Percentiles rank a stretch among this genome's conserved stretches.
These are phyloP conservation scores for Exutisphaerella laricina DNA, from an alignment of 2,329 filamentous ascomycete species.

Conservation along the genomic window DNA sequence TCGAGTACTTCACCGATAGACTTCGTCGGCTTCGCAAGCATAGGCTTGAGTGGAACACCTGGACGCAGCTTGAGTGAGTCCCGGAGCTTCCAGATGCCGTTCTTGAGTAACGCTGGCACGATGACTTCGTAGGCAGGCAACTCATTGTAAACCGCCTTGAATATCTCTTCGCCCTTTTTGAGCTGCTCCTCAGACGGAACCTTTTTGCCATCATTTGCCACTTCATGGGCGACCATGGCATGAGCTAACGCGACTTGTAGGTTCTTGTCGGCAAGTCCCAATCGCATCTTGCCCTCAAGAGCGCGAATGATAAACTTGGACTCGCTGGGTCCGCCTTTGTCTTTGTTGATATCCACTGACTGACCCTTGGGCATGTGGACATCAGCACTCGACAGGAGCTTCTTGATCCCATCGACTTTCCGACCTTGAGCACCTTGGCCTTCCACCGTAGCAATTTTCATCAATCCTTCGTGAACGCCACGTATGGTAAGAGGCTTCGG, in stretches of 20 bases:
- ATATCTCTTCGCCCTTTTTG: conserved; percentile 72
- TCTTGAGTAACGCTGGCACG: conserved; percentile 78
- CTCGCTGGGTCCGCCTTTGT: conserved; percentile 91
- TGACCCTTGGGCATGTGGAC: conserved; percentile 60
- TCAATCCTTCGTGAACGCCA: conserved; percentile 80
- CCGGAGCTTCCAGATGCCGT: conserved; percentile 76
- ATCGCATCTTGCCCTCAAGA: conserved; percentile 84
- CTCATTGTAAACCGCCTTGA: conserved; percentile 85
- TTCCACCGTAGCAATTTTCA: conserved; percentile 79
- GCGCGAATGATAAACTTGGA: conserved; percentile 92
- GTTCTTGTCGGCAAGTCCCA: conserved; percentile 88
- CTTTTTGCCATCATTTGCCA: conserved; percentile 60
- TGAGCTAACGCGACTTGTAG: conserved; percentile 86
- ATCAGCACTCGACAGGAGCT: conserved; percentile 87
- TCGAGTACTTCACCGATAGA: conserved; percentile 96
- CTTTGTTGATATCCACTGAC: conserved; percentile 75
- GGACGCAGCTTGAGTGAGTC: conserved; percentile 88
- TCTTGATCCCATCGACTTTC: conserved; percentile 94
- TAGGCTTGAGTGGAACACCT: conserved; percentile 92
- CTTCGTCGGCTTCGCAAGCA: conserved; percentile 98
- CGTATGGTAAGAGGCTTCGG: conserved; percentile 83
- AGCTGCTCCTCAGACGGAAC: conserved; percentile 69
- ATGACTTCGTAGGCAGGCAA: conserved; percentile 94
- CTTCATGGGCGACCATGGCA: conserved; percentile 79
- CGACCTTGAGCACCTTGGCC: conserved; percentile 83